phyloP scores from a whole-genome alignment of 148 eudicot genomes.

The Beta vulgaris region DNA sequence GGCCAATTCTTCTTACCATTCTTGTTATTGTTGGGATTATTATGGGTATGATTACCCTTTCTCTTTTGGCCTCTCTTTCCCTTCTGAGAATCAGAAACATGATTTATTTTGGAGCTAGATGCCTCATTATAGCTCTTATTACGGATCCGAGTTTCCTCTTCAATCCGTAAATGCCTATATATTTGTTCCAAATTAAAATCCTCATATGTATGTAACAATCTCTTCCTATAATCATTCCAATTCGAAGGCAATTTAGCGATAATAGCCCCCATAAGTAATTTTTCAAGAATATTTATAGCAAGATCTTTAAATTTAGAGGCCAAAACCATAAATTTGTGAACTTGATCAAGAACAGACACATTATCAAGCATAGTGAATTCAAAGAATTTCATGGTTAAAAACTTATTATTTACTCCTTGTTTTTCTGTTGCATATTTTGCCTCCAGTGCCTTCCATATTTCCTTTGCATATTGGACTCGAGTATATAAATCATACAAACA shows the following conservation, averaged over 20 bases:
- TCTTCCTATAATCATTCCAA: slow-evolving; percentile 19
- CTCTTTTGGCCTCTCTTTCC: neutral
- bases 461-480: neutral
- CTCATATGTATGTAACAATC: slow-evolving; percentile 14
- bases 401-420: slow-evolving; percentile 17
- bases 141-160: neutral
- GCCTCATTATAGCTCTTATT: neutral
- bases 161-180: slow-evolving; percentile 7
- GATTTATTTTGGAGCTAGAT: too few relatives aligned
- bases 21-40: neutral
- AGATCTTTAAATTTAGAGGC: neutral
- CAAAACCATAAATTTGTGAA: neutral
- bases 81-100: neutral
- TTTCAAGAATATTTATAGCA: neutral
- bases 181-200: slow-evolving; percentile 9
- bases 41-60: neutral
- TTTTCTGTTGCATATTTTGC: slow-evolving; percentile 4
- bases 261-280: slow-evolving; percentile 9
- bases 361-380: slow-evolving; percentile 9
- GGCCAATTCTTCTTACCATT: neutral
- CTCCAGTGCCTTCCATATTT: neutral
- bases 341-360: neutral
- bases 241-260: slow-evolving; percentile 6
- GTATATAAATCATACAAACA: slow-evolving; percentile 6
- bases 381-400: slow-evolving; percentile 2